Conservation (phyloP, 1,139 yeast genomes). For the Schwanniomyces etchellsii region DNA sequence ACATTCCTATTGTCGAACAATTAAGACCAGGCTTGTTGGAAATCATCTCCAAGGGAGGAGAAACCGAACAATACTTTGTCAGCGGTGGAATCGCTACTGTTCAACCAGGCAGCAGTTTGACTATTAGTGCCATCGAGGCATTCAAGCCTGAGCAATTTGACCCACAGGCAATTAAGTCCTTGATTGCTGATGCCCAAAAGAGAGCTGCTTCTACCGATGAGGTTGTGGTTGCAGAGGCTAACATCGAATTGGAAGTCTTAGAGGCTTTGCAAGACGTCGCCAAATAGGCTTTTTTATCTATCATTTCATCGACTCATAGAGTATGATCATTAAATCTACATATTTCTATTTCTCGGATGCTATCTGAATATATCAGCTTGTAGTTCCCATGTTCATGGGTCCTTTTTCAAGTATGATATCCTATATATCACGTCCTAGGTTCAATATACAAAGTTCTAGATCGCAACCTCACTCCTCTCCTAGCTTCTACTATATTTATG, state of each 20-base stretch:
- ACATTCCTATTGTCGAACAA: slow-evolving; percentile 97
- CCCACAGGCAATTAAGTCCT: slow-evolving; percentile 69
- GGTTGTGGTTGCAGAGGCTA: slow-evolving; percentile 88
- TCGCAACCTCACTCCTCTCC: no score
- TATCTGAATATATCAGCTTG: no score
- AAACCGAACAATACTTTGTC: slow-evolving; percentile 76
- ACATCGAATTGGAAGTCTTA: slow-evolving; percentile 90
- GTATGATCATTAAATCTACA: no score
- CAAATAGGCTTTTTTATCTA: slow-evolving; percentile 46
- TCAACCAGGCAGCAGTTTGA: slow-evolving; percentile 88
- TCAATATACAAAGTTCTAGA: no score
- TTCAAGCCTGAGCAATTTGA: slow-evolving; percentile 89
- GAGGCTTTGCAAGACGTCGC: slow-evolving; percentile 90
- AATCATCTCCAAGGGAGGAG: slow-evolving; percentile 74
- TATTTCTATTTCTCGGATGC: no score
- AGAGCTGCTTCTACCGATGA: slow-evolving; percentile 82
- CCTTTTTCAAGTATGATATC: no score
- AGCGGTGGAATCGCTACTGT: slow-evolving; percentile 98
- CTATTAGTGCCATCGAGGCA: slow-evolving; percentile 94
- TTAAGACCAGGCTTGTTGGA: slow-evolving; percentile 95
- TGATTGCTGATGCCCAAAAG: slow-evolving; percentile 93
- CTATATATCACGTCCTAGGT: no score
- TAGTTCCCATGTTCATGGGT: no score
- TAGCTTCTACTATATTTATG: no score
- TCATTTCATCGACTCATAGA: no score